Base-by-base conservation (phyloP, 306 rosid species). In the Spatholobus suberectus region DNA sequence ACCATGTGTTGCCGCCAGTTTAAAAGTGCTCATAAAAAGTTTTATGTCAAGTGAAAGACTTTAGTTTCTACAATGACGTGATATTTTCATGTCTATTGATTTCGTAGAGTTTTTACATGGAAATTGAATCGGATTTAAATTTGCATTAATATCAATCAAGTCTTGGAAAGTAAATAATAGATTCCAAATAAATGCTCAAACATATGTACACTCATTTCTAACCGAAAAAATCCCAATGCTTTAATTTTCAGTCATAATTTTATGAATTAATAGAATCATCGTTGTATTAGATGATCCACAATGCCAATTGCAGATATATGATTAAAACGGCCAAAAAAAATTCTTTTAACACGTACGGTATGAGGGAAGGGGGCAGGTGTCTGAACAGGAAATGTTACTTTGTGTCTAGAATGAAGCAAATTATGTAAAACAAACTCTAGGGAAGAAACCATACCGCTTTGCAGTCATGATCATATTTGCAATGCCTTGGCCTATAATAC, bases 401-500 rank as follows among this genome's bases (percentile, higher is more conserved):
- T 55, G n/a, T 29, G 68, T 29, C 49, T 44, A 67, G 9, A 58
- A 70, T 58, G 32, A 57, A 40, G 78, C 37, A 84, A 66, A 26
- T 21, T 20, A 72, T 54, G 66, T 27, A 41, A 79, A 80, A 68
- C 12, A 43, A 65, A 87, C 37, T 67, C 41, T 62, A 69, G 12
- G 20, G 1, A 24, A 52, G 23, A 82, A 84, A 78, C 37, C 57
- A 54, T 90, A 96, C 98, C 98, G 88, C 85, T 96, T 96, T 40
- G 93, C 93, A 58, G 86, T 96, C 99, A 96, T 96, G 87, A 96
- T 90, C 87, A 89, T 58, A 85, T 96, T 96, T 80, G 97, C 98
- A 77, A 96, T 89, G 81, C 99, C 99, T 86, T 96, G 99, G 84
- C 99, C 99, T n/a, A 96, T 81, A 40, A 96, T 89, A 69, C 99